Evolutionary conservation across 1,284 basidiomycete genomes (phyloP), one percentile per base, ranked within the genome.

Genomic region (Rhodotorula sp.): DNA sequence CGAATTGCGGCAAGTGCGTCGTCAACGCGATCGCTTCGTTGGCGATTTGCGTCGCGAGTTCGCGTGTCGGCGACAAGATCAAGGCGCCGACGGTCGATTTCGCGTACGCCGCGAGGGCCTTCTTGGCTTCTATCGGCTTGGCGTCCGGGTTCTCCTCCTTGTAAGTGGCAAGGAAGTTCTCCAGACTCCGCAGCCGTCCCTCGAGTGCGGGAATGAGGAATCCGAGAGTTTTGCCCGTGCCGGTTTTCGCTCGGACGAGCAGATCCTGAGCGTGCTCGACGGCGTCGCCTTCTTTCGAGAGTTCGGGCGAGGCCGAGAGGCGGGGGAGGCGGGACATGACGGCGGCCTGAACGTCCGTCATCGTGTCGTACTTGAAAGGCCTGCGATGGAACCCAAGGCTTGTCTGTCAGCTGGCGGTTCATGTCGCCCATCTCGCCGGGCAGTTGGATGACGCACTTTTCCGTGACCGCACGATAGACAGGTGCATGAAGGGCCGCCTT

Each of bases 11-110:
- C 75, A 91, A 87, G 80, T 91, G 87, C 1, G 83, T 80, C 2
- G 88, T 87, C 31, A 97, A 83, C 79, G 93, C 95, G 57, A 91
- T 80, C 73, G 90, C 92, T 81, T 97, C 93, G 52, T 87, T 88
- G 20, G 93, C 93, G 76, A 98, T 98, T 82, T 97, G 95, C 2
- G 90, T 90, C 1, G 96, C 96, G 64, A 97, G 85, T 80, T 99
- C 96, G 71, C 97, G 88, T 0, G 96, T 99, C 3, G 97, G 96
- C 51, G 90, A 93, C 80, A 99, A 88, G 79, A 99, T 87, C 26
- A 99, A 86, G 0, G 90, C 85, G 58, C 97, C 97, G 34, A 89
- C 88, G 39, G 80, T 79, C 66, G 79, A 76, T 59, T 79, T 76
- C 51, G 75, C 77, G 64, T 68, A 77, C 47, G 75, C 72, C 57